These are phyloP conservation scores for Pleurotus citrinopileatus DNA, from an alignment of 768 basidiomycete species.

Conservation along the genomic window DNA sequence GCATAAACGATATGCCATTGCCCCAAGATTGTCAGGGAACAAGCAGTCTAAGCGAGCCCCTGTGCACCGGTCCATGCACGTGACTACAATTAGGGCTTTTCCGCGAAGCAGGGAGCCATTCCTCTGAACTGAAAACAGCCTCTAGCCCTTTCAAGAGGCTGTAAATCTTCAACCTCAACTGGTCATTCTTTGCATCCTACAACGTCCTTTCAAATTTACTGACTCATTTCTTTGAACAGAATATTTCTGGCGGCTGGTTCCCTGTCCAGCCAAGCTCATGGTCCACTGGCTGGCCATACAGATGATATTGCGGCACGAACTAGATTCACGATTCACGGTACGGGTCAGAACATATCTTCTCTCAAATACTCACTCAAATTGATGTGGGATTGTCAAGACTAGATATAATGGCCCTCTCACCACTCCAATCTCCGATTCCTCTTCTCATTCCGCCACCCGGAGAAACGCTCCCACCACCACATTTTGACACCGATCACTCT, in stretches of 20 bases:
- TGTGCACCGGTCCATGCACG: neutral
- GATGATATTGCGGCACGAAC: neutral
- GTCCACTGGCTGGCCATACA: conserved; percentile 8
- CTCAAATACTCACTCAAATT: neutral
- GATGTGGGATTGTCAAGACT: neutral
- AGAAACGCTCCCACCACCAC: neutral
- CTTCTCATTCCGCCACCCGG: conserved; percentile 7
- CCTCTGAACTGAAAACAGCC: neutral
- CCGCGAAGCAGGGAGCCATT: neutral
- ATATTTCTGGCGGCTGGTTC: neutral
- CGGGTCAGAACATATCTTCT: neutral
- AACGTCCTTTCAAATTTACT: too few relatives aligned
- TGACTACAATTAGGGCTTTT: neutral
- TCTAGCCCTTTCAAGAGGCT: neutral
- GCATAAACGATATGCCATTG: too few relatives aligned
- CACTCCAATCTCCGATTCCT: conserved; percentile 3
- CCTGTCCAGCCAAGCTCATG: neutral
- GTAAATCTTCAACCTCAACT: too few relatives aligned
- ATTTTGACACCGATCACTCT: neutral
- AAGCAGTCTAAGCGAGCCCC: too few relatives aligned
- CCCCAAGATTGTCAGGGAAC: too few relatives aligned
- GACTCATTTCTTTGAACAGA: neutral
- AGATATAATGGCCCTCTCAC: conserved; percentile 3
- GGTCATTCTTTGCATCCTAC: neutral
- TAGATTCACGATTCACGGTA: conserved; percentile 2